Evolutionary conservation across 140 eudicot genomes (phyloP).

Genomic region (Cichorium intybus): DNA sequence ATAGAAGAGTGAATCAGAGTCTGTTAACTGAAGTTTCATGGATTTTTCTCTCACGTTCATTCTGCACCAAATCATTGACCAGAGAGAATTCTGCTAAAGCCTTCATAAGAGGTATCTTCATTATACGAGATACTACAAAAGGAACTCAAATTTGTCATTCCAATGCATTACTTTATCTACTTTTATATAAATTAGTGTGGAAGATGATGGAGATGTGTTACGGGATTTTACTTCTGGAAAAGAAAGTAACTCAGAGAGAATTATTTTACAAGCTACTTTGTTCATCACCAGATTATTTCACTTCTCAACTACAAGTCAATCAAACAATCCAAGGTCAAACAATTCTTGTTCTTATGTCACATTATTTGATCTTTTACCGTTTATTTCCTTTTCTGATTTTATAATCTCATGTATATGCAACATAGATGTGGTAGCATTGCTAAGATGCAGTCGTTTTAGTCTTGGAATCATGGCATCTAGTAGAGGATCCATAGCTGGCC

Average conservation of each 20-base stretch:
- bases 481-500: conserved; percentile 91
- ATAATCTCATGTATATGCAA: conserved; percentile 3
- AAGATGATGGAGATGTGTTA: conserved; percentile 97
- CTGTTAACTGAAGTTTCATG: conserved; percentile 61
- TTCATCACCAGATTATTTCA: conserved; percentile 77
- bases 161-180: neutral
- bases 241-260: conserved; percentile 93
- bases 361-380: neutral
- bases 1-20: conserved; percentile 65
- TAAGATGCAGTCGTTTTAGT: conserved; percentile 88
- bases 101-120: conserved; percentile 71
- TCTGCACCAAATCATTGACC: conserved; percentile 60
- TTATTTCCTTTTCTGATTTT: neutral
- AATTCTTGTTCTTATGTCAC: neutral
- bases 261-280: conserved; percentile 82
- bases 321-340: conserved; percentile 77
- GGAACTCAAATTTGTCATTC: neutral
- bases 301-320: conserved; percentile 82
- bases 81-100: conserved; percentile 74
- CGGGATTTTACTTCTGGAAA: conserved; percentile 62
- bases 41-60: conserved; percentile 75
- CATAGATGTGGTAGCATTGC: conserved; percentile 90
- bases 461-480: conserved; percentile 98
- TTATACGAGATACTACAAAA: neutral
- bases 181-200: conserved; percentile 56